Conservation (phyloP, 306 rosid species). For the Ziziphus jujuba region DNA sequence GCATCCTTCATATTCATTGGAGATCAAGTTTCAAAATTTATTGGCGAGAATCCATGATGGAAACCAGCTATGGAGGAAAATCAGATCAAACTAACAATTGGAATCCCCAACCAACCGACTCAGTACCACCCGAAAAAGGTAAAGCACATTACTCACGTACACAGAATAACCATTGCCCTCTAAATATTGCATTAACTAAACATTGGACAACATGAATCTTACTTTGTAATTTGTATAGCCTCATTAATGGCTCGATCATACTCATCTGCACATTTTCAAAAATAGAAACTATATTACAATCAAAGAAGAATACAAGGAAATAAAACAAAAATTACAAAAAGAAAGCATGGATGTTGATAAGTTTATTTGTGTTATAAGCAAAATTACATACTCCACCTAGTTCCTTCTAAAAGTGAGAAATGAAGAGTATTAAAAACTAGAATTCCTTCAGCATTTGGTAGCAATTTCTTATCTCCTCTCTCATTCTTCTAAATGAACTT, state of each 20-base stretch:
- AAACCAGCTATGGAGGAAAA: neutral
- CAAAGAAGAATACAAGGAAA: conserved; percentile 4
- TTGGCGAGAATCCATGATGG: neutral
- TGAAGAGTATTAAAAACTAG: neutral
- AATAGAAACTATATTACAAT: conserved; percentile 15
- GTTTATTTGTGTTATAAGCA: neutral
- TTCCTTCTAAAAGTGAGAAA: neutral
- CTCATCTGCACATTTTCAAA: conserved; percentile 55
- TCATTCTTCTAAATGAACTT: neutral
- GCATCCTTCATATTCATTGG: neutral
- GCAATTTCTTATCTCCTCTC: neutral
- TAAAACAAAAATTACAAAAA: neutral
- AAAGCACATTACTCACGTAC: too few relatives aligned
- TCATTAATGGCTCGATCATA: conserved; percentile 70
- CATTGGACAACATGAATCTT: conserved; percentile 22
- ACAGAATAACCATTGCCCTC: too few relatives aligned
- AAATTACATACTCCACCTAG: neutral
- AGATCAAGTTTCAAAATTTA: conserved; percentile 1
- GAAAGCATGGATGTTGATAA: too few relatives aligned
- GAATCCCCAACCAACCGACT: too few relatives aligned
- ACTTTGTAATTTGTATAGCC: conserved; percentile 67
- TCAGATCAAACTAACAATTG: too few relatives aligned
- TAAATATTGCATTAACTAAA: too few relatives aligned
- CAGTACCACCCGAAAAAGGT: too few relatives aligned
- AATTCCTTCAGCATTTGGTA: neutral